phyloP scores from a whole-genome alignment of 257 asterid species.

The Petrea volubilis region DNA sequence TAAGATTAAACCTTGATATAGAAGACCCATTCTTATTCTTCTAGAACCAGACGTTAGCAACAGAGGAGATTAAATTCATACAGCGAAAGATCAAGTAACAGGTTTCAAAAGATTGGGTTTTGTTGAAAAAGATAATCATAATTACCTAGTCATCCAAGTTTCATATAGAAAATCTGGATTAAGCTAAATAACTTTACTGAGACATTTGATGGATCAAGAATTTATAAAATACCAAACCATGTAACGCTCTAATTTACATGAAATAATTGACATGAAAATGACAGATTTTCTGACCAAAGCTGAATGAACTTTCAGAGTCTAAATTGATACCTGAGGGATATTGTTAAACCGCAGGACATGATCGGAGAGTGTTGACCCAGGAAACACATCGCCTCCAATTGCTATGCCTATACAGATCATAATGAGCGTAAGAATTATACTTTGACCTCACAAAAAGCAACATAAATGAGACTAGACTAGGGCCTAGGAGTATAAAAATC shows the following conservation, averaged over 20 bases:
- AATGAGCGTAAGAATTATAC: constrained; percentile 7
- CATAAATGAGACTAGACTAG: neutral
- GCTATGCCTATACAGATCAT: constrained; percentile 74
- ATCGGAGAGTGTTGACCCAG: constrained; percentile 98
- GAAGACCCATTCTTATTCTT: neutral
- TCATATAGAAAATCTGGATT: neutral
- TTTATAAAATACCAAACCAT: neutral
- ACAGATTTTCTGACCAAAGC: neutral
- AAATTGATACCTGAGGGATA: constrained; percentile 78
- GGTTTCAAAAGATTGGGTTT: neutral
- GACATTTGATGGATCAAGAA: constrained; percentile 3
- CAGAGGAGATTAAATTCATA: constrained; percentile 11
- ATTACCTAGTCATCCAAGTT: neutral
- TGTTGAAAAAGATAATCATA: neutral
- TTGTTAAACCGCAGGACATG: constrained; percentile 97
- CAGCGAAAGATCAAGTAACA: neutral
- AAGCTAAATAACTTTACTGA: constrained; percentile 8
- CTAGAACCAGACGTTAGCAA: constrained; percentile 7
- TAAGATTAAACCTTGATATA: constrained; percentile 20
- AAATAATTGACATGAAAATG: neutral
- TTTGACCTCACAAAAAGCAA: constrained; percentile 7
- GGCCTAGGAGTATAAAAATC: constrained; percentile 14
- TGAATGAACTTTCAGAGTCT: neutral
- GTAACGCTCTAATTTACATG: neutral
- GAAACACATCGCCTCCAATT: constrained; percentile 99